A percentile compares a stretch with the other conserved stretches of the same genome.
phyloP scores from a whole-genome alignment of 768 basidiomycete genomes.

The Boletus pseudopeckii region DNA sequence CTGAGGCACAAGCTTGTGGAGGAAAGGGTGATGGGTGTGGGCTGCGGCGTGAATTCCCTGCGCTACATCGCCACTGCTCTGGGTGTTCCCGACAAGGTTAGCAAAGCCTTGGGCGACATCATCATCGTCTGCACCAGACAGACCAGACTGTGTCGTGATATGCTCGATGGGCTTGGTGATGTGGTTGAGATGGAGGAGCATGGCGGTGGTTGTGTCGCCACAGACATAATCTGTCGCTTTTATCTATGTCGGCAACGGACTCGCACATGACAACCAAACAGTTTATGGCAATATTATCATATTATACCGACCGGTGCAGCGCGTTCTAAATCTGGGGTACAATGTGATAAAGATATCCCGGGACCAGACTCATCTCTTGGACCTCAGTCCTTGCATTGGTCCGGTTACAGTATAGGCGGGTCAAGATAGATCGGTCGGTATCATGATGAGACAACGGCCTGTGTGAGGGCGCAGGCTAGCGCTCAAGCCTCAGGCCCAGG shows the following conservation, averaged over 20 bases:
- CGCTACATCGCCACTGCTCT: conserved; percentile 11
- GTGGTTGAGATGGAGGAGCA: conserved; percentile 15
- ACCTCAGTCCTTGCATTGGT: too few species aligned
- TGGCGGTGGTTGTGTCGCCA: background rate
- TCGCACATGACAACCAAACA: background rate
- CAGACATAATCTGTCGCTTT: background rate
- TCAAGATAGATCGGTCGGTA: too few species aligned
- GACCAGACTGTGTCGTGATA: conserved; percentile 16
- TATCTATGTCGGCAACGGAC: background rate
- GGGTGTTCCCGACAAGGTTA: conserved; percentile 20
- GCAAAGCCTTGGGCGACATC: conserved; percentile 19
- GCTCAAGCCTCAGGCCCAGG: too few species aligned
- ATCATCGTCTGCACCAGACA: conserved; percentile 17
- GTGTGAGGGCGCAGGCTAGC: too few species aligned
- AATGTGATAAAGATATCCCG: too few species aligned
- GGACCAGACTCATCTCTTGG: too few species aligned
- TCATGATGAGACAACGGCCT: too few species aligned
- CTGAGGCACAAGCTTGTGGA: conserved; percentile 51
- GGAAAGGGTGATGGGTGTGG: conserved; percentile 35
- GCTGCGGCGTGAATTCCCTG: conserved; percentile 34
- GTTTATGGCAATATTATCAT: background rate
- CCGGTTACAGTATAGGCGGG: too few species aligned
- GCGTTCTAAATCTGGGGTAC: too few species aligned
- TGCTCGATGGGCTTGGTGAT: conserved; percentile 31
- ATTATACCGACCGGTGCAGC: too few species aligned